Conservation (phyloP, 225 moss, liverwort and hornwort genomes). For the Thuidium tamariscinum region DNA sequence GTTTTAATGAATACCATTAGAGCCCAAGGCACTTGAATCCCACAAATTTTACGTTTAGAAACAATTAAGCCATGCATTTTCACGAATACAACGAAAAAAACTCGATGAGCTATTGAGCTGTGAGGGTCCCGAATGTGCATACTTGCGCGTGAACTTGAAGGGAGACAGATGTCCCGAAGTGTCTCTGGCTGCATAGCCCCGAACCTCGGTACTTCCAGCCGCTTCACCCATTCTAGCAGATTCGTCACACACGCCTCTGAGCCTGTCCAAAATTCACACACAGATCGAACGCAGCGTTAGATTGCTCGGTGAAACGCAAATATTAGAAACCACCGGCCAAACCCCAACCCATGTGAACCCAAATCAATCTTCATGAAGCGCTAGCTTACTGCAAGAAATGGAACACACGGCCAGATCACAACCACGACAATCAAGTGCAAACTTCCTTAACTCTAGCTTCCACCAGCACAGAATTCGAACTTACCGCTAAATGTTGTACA, state of each 20-base stretch:
- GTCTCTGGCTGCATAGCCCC: constrained; percentile 17
- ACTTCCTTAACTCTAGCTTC: too few relatives aligned
- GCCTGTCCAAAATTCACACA: not conserved
- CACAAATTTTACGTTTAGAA: not conserved
- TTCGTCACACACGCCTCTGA: too few relatives aligned
- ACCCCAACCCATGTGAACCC: not conserved
- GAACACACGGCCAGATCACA: not conserved
- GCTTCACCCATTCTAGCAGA: constrained; percentile 3
- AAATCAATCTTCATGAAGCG: not conserved
- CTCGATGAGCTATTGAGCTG: not conserved
- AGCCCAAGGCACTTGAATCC: not conserved
- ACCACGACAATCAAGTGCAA: not conserved
- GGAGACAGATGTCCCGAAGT: constrained; percentile 10
- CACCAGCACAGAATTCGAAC: not conserved
- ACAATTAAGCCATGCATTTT: not conserved
- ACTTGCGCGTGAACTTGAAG: constrained; percentile 33
- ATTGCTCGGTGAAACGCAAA: not conserved
- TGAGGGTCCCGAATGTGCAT: not conserved
- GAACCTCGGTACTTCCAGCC: not conserved
- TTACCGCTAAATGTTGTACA: too few relatives aligned
- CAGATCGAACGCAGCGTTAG: not conserved
- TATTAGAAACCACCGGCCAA: not conserved
- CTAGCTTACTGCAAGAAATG: not conserved
- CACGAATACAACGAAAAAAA: not conserved
- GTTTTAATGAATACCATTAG: too few relatives aligned